phyloP scores from a whole-genome alignment of 2,329 filamentous ascomycete genomes.

The Metarhizium sp. region DNA sequence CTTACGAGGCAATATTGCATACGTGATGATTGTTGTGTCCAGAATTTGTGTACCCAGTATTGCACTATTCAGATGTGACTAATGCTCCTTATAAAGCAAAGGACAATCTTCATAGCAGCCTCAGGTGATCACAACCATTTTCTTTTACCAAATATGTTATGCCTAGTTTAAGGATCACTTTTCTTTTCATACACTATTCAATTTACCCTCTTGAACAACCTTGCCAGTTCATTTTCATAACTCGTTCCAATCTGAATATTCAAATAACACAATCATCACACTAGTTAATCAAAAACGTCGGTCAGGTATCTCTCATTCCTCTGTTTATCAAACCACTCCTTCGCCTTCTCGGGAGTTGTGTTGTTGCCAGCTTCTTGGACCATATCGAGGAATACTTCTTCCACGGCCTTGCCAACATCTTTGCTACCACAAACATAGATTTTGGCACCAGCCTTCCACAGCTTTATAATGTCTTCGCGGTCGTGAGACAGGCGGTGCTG shows the following conservation, averaged over 20 bases:
- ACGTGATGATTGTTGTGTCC: neutral
- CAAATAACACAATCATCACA: too few relatives aligned
- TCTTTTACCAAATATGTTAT: too few relatives aligned
- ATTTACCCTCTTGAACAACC: neutral
- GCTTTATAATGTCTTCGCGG: conserved; percentile 22
- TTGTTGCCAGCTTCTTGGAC: conserved; percentile 23
- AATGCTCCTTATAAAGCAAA: too few relatives aligned
- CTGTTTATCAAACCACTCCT: conserved; percentile 38
- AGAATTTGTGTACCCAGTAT: too few relatives aligned
- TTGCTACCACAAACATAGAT: conserved; percentile 58
- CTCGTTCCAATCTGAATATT: neutral
- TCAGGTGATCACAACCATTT: too few relatives aligned
- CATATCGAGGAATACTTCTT: conserved; percentile 27
- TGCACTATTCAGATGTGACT: too few relatives aligned
- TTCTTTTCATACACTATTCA: too few relatives aligned
- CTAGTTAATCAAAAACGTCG: conserved; percentile 47
- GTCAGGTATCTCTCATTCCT: conserved; percentile 48
- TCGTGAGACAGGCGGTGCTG: conserved; percentile 33
- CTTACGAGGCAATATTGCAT: neutral
- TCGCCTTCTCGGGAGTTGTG: conserved; percentile 28
- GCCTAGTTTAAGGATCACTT: too few relatives aligned
- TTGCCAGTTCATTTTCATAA: neutral
- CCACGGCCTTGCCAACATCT: conserved; percentile 37
- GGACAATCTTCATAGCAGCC: too few relatives aligned
- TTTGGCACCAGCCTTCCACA: conserved; percentile 38